phyloP scores from a whole-genome alignment of 805 yeast species.

The Myxozyma neotropica region DNA sequence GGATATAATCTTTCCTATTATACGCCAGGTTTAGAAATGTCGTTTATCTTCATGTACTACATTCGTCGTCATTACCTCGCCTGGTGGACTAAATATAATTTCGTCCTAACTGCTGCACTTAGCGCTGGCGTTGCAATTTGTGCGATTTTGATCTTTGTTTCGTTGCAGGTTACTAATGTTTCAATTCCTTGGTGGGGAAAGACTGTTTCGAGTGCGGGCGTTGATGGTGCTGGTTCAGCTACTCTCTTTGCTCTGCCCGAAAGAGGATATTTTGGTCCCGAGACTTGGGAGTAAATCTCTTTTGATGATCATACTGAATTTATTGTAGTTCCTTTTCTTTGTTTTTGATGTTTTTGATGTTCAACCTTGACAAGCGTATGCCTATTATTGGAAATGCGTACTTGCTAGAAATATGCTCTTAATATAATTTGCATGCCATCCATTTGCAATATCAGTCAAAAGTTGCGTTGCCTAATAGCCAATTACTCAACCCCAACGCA shows the following conservation, averaged over 20 bases:
- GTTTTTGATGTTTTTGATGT: too few species aligned
- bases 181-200: conserved; percentile 70
- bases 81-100: conserved; percentile 60
- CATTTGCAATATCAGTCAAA: too few species aligned
- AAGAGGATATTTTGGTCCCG: conserved; percentile 41
- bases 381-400: too few species aligned
- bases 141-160: conserved; percentile 59
- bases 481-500: too few species aligned
- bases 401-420: too few species aligned
- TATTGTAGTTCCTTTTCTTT: too few species aligned
- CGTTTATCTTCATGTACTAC: conserved; percentile 47
- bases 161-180: conserved; percentile 50
- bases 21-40: conserved; percentile 28
- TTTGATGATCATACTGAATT: too few species aligned
- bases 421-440: too few species aligned
- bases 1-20: conserved; percentile 29
- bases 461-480: too few species aligned
- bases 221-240: conserved; percentile 32
- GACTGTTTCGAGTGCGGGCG: conserved; percentile 38
- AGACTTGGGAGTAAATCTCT: conserved; percentile 29
- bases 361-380: too few species aligned
- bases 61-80: conserved; percentile 52
- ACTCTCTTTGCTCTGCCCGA: conserved; percentile 31
- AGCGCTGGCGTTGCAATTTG: conserved; percentile 66
- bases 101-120: conserved; percentile 58